Conservation (phyloP, 306 rosid species). For the Luffa acutangula region DNA sequence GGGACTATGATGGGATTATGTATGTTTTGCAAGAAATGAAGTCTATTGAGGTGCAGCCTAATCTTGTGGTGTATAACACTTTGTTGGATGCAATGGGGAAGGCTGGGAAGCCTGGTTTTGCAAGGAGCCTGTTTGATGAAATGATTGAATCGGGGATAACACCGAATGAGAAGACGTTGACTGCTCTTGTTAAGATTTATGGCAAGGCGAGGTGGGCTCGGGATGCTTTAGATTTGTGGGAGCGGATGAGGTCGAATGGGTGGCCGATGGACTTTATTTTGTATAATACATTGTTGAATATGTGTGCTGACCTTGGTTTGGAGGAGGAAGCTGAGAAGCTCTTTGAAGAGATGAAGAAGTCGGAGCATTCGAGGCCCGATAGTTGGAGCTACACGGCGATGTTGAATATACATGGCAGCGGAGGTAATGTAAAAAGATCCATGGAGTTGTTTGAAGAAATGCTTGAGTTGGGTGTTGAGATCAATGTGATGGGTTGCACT, state of each 20-base stretch:
- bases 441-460: slow-evolving; percentile 72
- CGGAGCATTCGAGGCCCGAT: slow-evolving; percentile 48
- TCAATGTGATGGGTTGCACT: slow-evolving; percentile 86
- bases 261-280: slow-evolving; percentile 91
- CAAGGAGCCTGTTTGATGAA: slow-evolving; percentile 74
- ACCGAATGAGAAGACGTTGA: slow-evolving; percentile 77
- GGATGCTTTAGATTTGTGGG: slow-evolving; percentile 81
- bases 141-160: slow-evolving; percentile 60
- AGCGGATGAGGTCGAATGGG: slow-evolving; percentile 44
- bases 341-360: slow-evolving; percentile 66
- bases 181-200: slow-evolving; percentile 72
- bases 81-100: slow-evolving; percentile 94
- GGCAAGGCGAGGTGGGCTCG: slow-evolving; percentile 93
- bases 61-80: slow-evolving; percentile 77
- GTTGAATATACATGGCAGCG: slow-evolving; percentile 79
- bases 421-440: slow-evolving; percentile 60
- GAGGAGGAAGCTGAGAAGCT: slow-evolving; percentile 79
- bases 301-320: slow-evolving; percentile 92
- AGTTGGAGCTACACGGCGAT: slow-evolving; percentile 94
- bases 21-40: slow-evolving; percentile 86
- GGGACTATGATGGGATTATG: slow-evolving; percentile 81
- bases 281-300: slow-evolving; percentile 79
- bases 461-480: slow-evolving; percentile 43
- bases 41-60: slow-evolving; percentile 61
- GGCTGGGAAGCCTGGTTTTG: slow-evolving; percentile 92